Conservation (phyloP, 768 basidiomycete species). For the Tubosaeta sp. region DNA sequence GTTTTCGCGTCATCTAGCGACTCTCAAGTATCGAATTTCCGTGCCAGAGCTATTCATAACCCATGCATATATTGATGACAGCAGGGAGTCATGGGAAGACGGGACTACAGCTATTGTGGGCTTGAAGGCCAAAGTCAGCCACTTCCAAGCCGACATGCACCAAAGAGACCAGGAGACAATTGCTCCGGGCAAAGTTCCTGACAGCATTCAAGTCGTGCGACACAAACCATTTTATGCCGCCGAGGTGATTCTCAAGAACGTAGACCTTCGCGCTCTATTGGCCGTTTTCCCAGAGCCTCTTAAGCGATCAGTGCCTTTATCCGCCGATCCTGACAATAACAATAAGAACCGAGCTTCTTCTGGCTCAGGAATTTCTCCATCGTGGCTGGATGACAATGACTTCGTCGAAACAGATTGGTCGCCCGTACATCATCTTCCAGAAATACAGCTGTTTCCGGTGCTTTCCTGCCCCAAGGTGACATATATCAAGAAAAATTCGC, state of each 20-base stretch:
- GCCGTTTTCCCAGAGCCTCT: slow-evolving; percentile 72
- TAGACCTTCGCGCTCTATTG: slow-evolving; percentile 75
- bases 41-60: slow-evolving; percentile 78
- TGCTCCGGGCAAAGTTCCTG: slow-evolving; percentile 51
- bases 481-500: slow-evolving; percentile 65
- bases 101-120: slow-evolving; percentile 81
- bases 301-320: slow-evolving; percentile 54
- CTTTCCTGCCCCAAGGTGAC: slow-evolving; percentile 80
- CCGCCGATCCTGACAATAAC: slow-evolving; percentile 41
- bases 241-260: slow-evolving; percentile 72
- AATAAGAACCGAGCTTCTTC: slow-evolving; percentile 32
- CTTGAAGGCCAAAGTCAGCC: slow-evolving; percentile 76
- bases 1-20: slow-evolving; percentile 83
- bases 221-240: slow-evolving; percentile 88
- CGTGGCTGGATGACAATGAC: slow-evolving; percentile 79
- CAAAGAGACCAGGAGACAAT: slow-evolving; percentile 82
- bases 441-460: slow-evolving; percentile 64
- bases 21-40: slow-evolving; percentile 83
- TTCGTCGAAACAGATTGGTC: slow-evolving; percentile 76
- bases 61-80: slow-evolving; percentile 83
- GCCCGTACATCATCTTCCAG: slow-evolving; percentile 45
- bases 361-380: slow-evolving; percentile 36
- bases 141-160: slow-evolving; percentile 87
- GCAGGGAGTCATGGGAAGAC: slow-evolving; percentile 72
- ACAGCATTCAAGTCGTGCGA: slow-evolving; percentile 55